Evolutionary conservation across 2,329 filamentous ascomycete species (phyloP), one percentile per base, ranked within the genome.

Genomic region (Sporothrix dimorphospora): DNA sequence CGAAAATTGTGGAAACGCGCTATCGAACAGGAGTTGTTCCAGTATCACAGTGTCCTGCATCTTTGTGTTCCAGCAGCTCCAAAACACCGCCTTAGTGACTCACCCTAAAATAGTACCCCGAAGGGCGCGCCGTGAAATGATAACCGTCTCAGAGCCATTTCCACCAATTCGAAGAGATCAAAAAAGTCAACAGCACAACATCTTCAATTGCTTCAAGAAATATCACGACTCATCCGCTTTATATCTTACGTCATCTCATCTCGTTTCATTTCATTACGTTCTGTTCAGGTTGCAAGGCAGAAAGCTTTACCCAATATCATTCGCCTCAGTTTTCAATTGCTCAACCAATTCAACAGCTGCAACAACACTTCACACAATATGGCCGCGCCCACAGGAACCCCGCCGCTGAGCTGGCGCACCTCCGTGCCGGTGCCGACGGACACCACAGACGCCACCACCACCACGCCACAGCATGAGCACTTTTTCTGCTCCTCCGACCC

Each of bases 401-500:
- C 65, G 53, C 70, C 57, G 4, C 27, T 55, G 67, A 74, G n/a
- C 16, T 73, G 72, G 70, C 72, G 72, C 11, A 66, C 9, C 24
- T 9, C 69, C 12, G 69, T 73, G 19, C 9, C 65, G n/a, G 69
- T 61, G 24, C 14, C 68, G 16, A 11, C 53, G 1, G 27, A 8
- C 4, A 16, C 47, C 19, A 21, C 3, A 5, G 53, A 57, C 34
- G 53, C 24, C 51, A 27, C 51, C 67, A n/a, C 40, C 12, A 21
- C 59, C 14, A 45, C 55, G 14, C 30, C 53, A 8, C 38, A 38
- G 8, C 16, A 51, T 11, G n/a, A 71, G 40, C 82, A 84, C 71
- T 91, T 88, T 79, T 80, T 90, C 75, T 82, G 91, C 79, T 91
- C 89, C 38, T 91, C 88, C 49, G 86, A 91, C 77, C 85, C 84